These are phyloP conservation scores for Leersia perrieri DNA, from an alignment of 176 grass and related monocot species.

Conservation along the genomic window DNA sequence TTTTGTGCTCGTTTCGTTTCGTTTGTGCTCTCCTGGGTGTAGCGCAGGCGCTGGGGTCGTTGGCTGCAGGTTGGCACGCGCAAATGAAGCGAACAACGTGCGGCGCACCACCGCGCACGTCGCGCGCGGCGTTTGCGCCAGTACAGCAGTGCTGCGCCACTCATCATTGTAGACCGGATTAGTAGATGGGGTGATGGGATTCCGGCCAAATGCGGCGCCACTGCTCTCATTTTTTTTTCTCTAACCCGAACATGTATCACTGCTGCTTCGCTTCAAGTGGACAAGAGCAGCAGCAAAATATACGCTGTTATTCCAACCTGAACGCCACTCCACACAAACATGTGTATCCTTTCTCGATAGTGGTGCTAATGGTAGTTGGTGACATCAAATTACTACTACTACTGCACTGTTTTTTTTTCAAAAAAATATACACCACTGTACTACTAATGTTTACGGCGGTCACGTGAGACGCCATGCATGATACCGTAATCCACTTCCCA, in stretches of 20 bases:
- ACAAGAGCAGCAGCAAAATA: not conserved
- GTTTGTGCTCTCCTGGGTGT: too few species aligned
- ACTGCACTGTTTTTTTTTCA: too few species aligned
- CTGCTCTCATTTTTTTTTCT: not conserved
- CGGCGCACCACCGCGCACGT: constrained; percentile 5
- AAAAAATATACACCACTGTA: too few species aligned
- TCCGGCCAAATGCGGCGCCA: too few species aligned
- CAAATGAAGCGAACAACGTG: not conserved
- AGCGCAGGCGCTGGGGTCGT: not conserved
- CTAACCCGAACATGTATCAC: not conserved
- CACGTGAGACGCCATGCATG: constrained; percentile 17
- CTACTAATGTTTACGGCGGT: not conserved
- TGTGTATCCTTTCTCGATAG: not conserved
- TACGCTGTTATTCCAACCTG: not conserved
- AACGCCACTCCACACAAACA: too few species aligned
- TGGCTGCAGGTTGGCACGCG: not conserved
- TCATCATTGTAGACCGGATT: not conserved
- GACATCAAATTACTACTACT: not conserved
- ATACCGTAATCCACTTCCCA: not conserved
- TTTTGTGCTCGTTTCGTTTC: too few species aligned
- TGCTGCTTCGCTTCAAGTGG: too few species aligned
- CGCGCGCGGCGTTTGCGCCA: not conserved
- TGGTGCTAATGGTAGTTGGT: not conserved
- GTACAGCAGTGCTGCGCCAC: too few species aligned
- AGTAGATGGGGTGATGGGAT: not conserved